A percentile compares a stretch with the other conserved stretches of the same genome.
Evolutionary conservation across 2,329 filamentous ascomycete genomes (phyloP).

Genomic region (Pyrenophora graminea): DNA sequence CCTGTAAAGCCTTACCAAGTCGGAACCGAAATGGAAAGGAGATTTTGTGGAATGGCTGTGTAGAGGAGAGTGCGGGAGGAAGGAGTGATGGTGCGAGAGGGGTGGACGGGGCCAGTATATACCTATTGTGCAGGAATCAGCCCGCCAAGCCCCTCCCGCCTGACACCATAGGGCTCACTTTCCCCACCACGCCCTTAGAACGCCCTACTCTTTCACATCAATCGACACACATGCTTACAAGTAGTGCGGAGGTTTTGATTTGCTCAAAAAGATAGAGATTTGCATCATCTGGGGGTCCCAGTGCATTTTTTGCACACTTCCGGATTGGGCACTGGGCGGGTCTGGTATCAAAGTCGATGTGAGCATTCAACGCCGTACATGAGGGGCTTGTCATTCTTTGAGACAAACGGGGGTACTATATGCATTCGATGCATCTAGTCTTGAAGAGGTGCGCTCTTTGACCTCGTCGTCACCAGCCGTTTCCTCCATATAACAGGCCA

Average conservation of each 20-base stretch:
- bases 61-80: conserved; percentile 9
- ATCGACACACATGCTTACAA: background rate
- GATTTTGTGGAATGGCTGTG: conserved; percentile 8
- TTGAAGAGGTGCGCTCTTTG: background rate
- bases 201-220: background rate
- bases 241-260: background rate
- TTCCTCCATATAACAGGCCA: too few species aligned
- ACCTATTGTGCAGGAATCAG: conserved; percentile 16
- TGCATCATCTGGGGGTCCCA: background rate
- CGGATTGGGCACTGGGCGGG: background rate
- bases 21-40: conserved; percentile 3
- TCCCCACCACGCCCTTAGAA: conserved; percentile 11
- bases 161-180: conserved; percentile 13
- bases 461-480: conserved; percentile 4
- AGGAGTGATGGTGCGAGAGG: conserved; percentile 14
- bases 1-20: conserved; percentile 1
- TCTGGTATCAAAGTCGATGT: background rate
- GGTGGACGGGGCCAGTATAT: conserved; percentile 32
- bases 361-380: background rate
- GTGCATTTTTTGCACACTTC: conserved; percentile 16
- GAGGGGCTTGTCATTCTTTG: background rate
- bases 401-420: background rate
- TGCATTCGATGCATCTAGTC: conserved; percentile 10
- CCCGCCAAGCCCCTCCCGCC: conserved; percentile 25
- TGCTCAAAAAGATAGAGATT: background rate